Percentiles rank a stretch among this genome's conserved stretches.
Conservation (phyloP, 306 rosid genomes). For the Sophora flavescens region DNA sequence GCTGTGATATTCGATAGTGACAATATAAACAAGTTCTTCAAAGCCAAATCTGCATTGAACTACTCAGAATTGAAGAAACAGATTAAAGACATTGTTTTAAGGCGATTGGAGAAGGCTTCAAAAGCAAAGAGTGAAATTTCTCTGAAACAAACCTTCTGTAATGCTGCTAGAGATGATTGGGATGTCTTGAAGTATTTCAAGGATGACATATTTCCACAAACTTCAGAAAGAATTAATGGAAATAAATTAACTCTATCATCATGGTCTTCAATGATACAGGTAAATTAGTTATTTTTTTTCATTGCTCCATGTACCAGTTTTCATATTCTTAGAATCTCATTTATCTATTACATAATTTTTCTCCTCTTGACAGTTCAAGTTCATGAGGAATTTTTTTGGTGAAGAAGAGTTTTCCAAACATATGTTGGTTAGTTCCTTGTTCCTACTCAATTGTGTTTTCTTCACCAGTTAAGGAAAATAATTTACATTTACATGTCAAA, state of each 20-base stretch:
- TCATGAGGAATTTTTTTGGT: slow-evolving; percentile 29
- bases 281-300: not conserved
- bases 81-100: slow-evolving; percentile 1
- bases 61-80: slow-evolving; percentile 15
- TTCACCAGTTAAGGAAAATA: not conserved
- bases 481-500: not conserved
- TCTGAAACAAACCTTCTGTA: slow-evolving; percentile 6
- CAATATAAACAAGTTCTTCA: slow-evolving; percentile 43
- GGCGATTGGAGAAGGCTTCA: slow-evolving; percentile 27
- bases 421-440: slow-evolving; percentile 46
- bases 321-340: not conserved
- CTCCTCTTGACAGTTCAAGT: slow-evolving; percentile 13
- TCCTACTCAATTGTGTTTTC: not conserved
- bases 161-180: slow-evolving; percentile 22
- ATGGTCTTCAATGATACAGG: slow-evolving; percentile 55
- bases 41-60: not conserved
- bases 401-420: slow-evolving; percentile 21
- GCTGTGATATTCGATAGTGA: slow-evolving; percentile 48
- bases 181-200: slow-evolving; percentile 36
- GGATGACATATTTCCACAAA: slow-evolving; percentile 28
- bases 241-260: slow-evolving; percentile 40
- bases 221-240: slow-evolving; percentile 14
- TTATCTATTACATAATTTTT: not conserved
- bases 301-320: not conserved
- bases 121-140: not conserved